Conservation (phyloP, 2,329 filamentous ascomycete species). For the Sarocladium oryzae region DNA sequence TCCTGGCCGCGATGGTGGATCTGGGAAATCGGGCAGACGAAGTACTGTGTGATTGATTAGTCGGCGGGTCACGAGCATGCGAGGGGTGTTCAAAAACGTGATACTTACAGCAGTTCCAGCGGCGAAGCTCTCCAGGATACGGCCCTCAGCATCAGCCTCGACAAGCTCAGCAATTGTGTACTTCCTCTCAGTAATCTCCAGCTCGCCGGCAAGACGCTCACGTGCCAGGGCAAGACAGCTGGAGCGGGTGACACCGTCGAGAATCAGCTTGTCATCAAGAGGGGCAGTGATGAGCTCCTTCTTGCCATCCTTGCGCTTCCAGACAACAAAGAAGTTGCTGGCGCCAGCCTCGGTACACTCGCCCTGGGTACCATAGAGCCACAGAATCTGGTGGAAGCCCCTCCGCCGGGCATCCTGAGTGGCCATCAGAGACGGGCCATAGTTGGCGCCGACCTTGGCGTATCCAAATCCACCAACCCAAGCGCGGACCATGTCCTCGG, state of each 20-base stretch:
- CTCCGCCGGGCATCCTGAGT: slow-evolving; percentile 65
- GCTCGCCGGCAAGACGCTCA: slow-evolving; percentile 49
- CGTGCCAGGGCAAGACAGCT: slow-evolving; percentile 69
- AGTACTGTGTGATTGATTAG: too few species aligned
- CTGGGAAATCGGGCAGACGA: slow-evolving; percentile 60
- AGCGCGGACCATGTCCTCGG: slow-evolving; percentile 77
- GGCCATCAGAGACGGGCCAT: slow-evolving; percentile 75
- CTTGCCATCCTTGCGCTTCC: slow-evolving; percentile 47
- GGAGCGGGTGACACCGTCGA: slow-evolving; percentile 81
- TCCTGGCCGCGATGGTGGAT: slow-evolving; percentile 63
- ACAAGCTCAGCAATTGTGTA: slow-evolving; percentile 76
- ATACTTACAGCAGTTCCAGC: slow-evolving; percentile 73
- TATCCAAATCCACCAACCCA: slow-evolving; percentile 93
- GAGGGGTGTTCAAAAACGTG: too few species aligned
- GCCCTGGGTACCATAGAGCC: slow-evolving; percentile 74
- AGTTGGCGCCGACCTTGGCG: slow-evolving; percentile 91
- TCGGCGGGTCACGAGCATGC: too few species aligned
- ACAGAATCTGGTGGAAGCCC: slow-evolving; percentile 88
- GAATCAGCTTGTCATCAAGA: slow-evolving; percentile 73
- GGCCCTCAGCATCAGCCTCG: slow-evolving; percentile 65
- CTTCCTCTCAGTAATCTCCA: slow-evolving; percentile 72
- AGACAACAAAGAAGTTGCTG: slow-evolving; percentile 86
- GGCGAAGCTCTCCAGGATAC: slow-evolving; percentile 78
- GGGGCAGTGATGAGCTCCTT: slow-evolving; percentile 75
- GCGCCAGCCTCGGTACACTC: slow-evolving; percentile 87